phyloP scores from a whole-genome alignment of 306 rosid species.

The cucumber (Cucumis sativus) region DNA sequence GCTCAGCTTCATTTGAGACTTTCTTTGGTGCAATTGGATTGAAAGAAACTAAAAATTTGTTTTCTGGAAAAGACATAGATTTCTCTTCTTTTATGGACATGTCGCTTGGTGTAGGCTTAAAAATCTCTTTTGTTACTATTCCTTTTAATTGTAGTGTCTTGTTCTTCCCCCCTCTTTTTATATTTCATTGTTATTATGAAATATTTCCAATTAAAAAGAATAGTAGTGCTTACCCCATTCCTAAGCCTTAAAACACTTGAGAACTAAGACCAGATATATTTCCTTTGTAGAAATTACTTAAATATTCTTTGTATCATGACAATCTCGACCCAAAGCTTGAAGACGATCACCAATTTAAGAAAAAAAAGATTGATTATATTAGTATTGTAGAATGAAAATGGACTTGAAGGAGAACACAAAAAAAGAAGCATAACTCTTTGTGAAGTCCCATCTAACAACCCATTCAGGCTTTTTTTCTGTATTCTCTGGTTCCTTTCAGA shows the following conservation, averaged over 20 bases:
- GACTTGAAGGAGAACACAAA: not conserved
- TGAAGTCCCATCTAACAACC: not conserved
- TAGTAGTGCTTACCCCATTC: not conserved
- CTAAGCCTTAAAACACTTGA: not conserved
- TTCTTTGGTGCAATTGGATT: not conserved
- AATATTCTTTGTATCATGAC: not conserved
- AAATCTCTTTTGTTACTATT: not conserved
- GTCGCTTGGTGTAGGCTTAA: not conserved
- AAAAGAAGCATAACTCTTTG: not conserved
- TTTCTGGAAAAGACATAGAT: not conserved
- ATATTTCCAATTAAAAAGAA: too few relatives aligned
- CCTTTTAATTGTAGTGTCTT: not conserved
- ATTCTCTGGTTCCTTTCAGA: not conserved
- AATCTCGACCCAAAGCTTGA: not conserved
- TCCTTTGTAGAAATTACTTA: not conserved
- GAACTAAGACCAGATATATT: too few relatives aligned
- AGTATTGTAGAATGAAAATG: not conserved
- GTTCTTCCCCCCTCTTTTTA: not conserved
- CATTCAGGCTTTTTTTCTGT: not conserved
- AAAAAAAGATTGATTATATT: not conserved
- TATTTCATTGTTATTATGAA: not conserved
- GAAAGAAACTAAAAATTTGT: not conserved
- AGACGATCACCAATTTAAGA: not conserved
- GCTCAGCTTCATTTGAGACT: not conserved
- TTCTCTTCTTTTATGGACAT: not conserved